Percentiles rank a stretch among this genome's conserved stretches.
Conservation (phyloP, 2,329 filamentous ascomycete species). For the Phialophora tarda region DNA sequence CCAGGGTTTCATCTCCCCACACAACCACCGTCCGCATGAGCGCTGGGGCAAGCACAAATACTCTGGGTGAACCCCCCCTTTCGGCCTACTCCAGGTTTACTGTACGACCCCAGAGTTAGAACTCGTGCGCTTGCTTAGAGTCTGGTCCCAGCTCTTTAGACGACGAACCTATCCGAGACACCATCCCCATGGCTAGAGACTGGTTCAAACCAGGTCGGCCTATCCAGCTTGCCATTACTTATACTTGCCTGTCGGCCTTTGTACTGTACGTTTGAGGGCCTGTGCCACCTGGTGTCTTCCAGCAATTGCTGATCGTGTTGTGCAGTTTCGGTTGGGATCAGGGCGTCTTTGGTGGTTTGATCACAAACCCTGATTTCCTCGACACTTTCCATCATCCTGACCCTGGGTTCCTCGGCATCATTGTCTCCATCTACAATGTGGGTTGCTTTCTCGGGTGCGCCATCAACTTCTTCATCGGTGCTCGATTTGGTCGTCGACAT, state of each 20-base stretch:
- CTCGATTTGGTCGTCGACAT: constrained; percentile 44
- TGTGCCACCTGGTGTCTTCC: background rate
- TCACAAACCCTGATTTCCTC: constrained; percentile 43
- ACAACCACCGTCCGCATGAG: constrained; percentile 2
- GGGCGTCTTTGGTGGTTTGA: constrained; percentile 47
- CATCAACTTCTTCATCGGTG: constrained; percentile 44
- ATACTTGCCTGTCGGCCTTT: constrained; percentile 41
- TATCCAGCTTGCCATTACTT: constrained; percentile 47
- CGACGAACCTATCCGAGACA: no score
- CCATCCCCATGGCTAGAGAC: constrained; percentile 19
- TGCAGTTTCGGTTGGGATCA: constrained; percentile 47
- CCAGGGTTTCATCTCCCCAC: constrained; percentile 8
- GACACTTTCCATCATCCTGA: constrained; percentile 37
- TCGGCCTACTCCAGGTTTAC: constrained; percentile 13
- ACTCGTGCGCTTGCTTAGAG: constrained; percentile 7
- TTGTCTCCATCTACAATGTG: constrained; percentile 33
- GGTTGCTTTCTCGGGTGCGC: constrained; percentile 42
- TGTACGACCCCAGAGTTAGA: constrained; percentile 15
- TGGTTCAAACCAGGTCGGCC: constrained; percentile 23
- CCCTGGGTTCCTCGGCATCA: background rate
- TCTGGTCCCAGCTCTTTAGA: no score
- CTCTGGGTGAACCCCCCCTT: constrained; percentile 14
- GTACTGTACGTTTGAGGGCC: constrained; percentile 17
- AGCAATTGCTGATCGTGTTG: background rate
- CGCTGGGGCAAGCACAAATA: constrained; percentile 17